phyloP scores from a whole-genome alignment of 768 basidiomycete genomes.

The Cystoderma amianthinum region DNA sequence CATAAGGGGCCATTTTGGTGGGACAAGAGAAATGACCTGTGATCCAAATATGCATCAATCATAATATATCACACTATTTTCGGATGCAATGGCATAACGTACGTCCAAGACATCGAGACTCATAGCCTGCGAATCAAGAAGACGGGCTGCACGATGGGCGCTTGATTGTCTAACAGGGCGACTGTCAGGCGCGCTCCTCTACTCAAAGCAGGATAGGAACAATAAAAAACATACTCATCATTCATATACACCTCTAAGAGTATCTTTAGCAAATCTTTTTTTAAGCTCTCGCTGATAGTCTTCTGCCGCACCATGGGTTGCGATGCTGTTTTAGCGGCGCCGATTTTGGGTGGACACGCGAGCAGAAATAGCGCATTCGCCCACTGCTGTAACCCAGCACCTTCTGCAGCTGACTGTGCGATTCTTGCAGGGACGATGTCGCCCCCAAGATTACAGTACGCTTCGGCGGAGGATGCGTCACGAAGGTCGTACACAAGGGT shows the following conservation, averaged over 20 bases:
- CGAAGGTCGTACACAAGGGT: constrained; percentile 63
- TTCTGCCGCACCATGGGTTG: constrained; percentile 18
- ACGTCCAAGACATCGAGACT: constrained; percentile 78
- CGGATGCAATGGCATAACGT: constrained; percentile 24
- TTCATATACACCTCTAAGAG: constrained; percentile 80
- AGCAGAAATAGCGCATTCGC: constrained; percentile 35
- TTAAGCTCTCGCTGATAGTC: constrained; percentile 39
- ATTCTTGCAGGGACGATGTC: constrained; percentile 59
- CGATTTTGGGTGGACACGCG: constrained; percentile 13
- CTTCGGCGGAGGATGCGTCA: constrained; percentile 75
- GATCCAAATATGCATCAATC: constrained; percentile 3
- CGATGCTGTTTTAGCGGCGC: neutral
- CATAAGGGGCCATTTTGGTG: constrained; percentile 69
- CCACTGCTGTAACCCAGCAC: constrained; percentile 45
- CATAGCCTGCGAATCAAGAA: constrained; percentile 76
- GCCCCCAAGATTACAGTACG: constrained; percentile 80
- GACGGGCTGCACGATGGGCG: constrained; percentile 51
- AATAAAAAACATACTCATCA: constrained; percentile 47
- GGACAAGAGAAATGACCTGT: constrained; percentile 64
- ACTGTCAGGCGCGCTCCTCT: neutral
- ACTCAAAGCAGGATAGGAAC: constrained; percentile 2
- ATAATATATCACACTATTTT: constrained; percentile 3
- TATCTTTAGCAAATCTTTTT: constrained; percentile 56
- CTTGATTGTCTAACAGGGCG: constrained; percentile 37
- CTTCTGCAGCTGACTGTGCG: constrained; percentile 45